Conservation (phyloP, 2,329 filamentous ascomycete species). For the Penicillium sp. region DNA sequence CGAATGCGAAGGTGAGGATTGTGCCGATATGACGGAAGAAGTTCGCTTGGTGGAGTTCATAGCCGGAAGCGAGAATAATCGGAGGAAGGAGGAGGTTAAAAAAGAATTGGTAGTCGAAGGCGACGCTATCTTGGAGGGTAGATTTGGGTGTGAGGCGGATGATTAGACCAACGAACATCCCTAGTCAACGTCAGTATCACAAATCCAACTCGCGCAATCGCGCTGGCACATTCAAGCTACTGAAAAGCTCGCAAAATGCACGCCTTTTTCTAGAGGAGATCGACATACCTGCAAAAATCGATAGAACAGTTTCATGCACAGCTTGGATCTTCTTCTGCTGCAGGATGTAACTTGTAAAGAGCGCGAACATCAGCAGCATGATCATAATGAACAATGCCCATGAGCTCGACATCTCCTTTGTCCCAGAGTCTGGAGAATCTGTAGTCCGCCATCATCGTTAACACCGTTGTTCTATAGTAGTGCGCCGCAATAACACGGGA, state of each 20-base stretch:
- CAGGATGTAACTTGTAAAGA: slow-evolving; percentile 95
- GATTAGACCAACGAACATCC: slow-evolving; percentile 91
- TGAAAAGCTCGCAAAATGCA: not conserved
- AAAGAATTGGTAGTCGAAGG: slow-evolving; percentile 99
- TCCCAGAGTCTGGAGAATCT: slow-evolving; percentile 74
- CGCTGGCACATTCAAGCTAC: not conserved
- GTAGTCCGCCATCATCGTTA: slow-evolving; percentile 25
- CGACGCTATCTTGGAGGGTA: slow-evolving; percentile 85
- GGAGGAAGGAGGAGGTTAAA: slow-evolving; percentile 98
- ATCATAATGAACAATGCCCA: slow-evolving; percentile 98
- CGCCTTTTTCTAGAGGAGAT: not conserved
- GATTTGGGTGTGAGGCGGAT: slow-evolving; percentile 79
- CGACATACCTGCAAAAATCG: slow-evolving; percentile 83
- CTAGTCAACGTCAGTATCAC: slow-evolving; percentile 48
- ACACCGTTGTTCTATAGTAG: slow-evolving; percentile 12
- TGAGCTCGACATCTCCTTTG: slow-evolving; percentile 93
- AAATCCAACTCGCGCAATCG: not conserved
- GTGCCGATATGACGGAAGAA: slow-evolving; percentile 98
- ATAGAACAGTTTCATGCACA: slow-evolving; percentile 96
- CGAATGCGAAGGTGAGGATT: slow-evolving; percentile 96
- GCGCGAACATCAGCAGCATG: slow-evolving; percentile 85
- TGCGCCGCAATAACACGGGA: slow-evolving; percentile 2
- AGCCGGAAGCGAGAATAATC: slow-evolving; percentile 95
- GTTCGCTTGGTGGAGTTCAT: slow-evolving; percentile 96
- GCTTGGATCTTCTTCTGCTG: slow-evolving; percentile 97